A percentile compares a stretch with the other conserved stretches of the same genome.
These are phyloP conservation scores for Coemansia sp. DNA, from an alignment of 192 early-diverging fungal species.

Conservation along the genomic window DNA sequence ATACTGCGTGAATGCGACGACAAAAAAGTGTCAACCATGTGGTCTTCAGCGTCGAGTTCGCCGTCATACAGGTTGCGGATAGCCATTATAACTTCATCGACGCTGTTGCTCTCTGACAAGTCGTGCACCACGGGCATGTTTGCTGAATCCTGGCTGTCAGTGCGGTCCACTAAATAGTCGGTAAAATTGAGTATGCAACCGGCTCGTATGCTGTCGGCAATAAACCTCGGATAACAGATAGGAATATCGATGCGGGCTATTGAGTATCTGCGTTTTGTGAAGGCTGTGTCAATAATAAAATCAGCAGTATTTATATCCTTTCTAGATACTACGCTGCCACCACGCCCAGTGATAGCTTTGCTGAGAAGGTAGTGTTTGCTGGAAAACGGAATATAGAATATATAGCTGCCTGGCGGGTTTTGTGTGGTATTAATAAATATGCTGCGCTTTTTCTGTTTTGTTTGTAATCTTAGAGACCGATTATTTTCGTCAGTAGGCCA, in stretches of 20 bases:
- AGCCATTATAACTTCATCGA: constrained; percentile 1
- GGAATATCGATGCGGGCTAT: not conserved
- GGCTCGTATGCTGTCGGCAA: constrained; percentile 17
- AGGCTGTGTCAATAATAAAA: constrained; percentile 13
- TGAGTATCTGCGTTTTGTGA: not conserved
- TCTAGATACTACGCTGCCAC: constrained; percentile 3
- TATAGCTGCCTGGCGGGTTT: not conserved
- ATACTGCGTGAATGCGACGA: constrained; percentile 40
- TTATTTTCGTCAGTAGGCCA: not conserved
- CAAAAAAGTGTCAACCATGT: constrained; percentile 23
- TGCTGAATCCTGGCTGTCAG: not conserved
- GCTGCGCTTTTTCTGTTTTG: not conserved
- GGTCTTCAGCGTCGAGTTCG: constrained; percentile 37
- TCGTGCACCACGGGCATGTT: not conserved
- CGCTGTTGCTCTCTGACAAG: not conserved
- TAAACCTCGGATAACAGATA: constrained; percentile 18
- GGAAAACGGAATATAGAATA: constrained; percentile 10
- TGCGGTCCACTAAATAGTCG: not conserved
- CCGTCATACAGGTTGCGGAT: constrained; percentile 12
- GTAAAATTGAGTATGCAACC: constrained; percentile 12
- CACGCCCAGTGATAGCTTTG: not conserved
- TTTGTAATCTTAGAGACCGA: not conserved
- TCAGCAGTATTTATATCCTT: constrained; percentile 9
- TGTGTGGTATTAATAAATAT: constrained; percentile 2
- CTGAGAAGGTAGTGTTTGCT: not conserved